Base-by-base conservation (phyloP, 2,329 filamentous ascomycete species). In the Stachybotrys chlorohalonatus region DNA sequence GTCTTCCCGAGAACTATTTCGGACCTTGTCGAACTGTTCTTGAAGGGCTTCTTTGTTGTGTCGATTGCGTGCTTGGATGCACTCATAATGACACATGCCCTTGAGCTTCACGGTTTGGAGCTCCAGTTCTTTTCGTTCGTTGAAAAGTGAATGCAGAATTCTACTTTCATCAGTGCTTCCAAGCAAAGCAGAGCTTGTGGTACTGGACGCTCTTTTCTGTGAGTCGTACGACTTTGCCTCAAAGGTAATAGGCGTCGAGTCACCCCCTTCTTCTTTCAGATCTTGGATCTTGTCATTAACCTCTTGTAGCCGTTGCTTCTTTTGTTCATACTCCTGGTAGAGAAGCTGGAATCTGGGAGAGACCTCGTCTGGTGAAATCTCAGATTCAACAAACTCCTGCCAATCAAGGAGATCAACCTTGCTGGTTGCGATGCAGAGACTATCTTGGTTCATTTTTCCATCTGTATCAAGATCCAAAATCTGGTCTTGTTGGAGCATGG, bases 381-480 rank as follows among this genome's bases (percentile, higher is more conserved):
- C 57, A 1, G 32, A 39, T 1, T 53, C 55, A 1, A 54, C 53
- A 15, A 55, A 55, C 3, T 49, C 36, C 2, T 15, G 11, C 49
- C 36, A 52, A 5, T 57, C 51, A 6, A 61, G 55, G 7, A 58
- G 52, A 31, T 62, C 60, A 4, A 56, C 55, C 17, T 52, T 52
- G n/a, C 31, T 52, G 13, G 36, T 52, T 4, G 45, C 50, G 8
- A 52, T 36, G 32, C 50, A 52, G 5, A 52, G 36, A 7, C 9
- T 42, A 5, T 52, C 50, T 24, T 39, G 15, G 30, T 52, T 49
- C 11, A 61, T n/a, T 30, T 55, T 56, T 6, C 54, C 56, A 9
- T 61, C 54, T 4, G 59, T 52, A 15, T 57, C 52, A 16, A 62
- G 31, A n/a, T 54, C 53, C 5, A 56, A 31, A 5, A 56, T 49